Conservation (phyloP, 2,329 filamentous ascomycete species). For the Sclerotinia spermophila region DNA sequence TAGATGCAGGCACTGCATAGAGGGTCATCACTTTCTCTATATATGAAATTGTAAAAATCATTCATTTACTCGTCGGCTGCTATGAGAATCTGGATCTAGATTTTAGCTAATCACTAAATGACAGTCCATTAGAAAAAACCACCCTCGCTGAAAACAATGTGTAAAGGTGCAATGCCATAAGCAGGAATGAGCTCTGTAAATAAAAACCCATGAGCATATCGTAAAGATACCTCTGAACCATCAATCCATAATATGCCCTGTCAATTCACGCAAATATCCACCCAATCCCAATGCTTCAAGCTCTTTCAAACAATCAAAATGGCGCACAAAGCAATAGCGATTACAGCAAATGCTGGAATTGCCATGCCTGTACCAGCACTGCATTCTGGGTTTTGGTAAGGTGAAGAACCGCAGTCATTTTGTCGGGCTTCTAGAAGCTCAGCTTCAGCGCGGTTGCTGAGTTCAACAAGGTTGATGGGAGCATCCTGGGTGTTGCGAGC, state of each 20-base stretch:
- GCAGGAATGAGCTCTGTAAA: not conserved
- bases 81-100: not conserved
- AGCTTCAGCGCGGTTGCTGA: not conserved
- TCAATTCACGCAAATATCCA: not conserved
- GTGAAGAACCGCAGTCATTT: constrained; percentile 9
- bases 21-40: not conserved
- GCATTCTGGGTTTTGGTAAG: not conserved
- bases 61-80: not conserved
- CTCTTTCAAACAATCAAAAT: not conserved
- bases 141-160: not conserved
- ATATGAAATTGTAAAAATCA: not conserved
- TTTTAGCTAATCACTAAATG: not conserved
- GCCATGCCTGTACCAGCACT: not conserved
- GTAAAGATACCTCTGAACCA: not conserved
- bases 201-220: not conserved
- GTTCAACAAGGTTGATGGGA: not conserved
- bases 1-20: not conserved
- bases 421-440: not conserved
- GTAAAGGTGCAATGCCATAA: not conserved
- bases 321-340: not conserved
- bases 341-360: not conserved
- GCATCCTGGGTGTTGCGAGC: not conserved
- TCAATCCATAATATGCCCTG: not conserved
- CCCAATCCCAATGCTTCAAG: not conserved
- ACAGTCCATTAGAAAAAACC: not conserved